These are phyloP conservation scores for Fraxinus albicans DNA, from an alignment of 305 asterid species.

Conservation along the genomic window DNA sequence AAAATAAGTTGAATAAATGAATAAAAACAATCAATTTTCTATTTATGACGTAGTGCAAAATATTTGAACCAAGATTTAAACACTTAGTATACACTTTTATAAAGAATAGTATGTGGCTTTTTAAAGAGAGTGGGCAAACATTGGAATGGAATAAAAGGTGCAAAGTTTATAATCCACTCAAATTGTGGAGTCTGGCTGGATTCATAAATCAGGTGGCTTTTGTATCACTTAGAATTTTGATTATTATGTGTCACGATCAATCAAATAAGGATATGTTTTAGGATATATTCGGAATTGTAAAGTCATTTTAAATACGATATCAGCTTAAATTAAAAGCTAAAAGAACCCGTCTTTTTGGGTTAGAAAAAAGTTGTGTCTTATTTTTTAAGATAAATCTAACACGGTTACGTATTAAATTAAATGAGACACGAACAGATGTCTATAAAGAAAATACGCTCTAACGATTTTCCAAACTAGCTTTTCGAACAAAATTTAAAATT, in stretches of 20 bases:
- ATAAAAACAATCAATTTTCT: background rate
- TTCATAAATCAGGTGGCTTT: background rate
- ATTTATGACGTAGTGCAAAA: background rate
- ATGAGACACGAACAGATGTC: background rate
- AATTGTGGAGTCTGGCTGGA: background rate
- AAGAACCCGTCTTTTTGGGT: background rate
- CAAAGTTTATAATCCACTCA: background rate
- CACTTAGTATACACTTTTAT: background rate
- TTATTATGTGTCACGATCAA: background rate
- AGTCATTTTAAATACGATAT: background rate
- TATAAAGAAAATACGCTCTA: background rate
- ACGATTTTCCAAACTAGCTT: background rate
- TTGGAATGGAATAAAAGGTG: background rate
- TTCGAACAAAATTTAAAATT: background rate
- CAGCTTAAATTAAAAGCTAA: background rate
- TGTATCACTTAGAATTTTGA: background rate
- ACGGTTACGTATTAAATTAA: too few relatives aligned
- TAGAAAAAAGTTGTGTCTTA: background rate
- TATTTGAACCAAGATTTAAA: background rate
- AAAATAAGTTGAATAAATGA: background rate
- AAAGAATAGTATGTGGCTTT: background rate
- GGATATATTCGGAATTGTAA: background rate
- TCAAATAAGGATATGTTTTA: background rate
- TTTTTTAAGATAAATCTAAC: background rate
- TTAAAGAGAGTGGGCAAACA: background rate